Evolutionary conservation across 176 grass and related monocot species (phyloP), one percentile per base, ranked within the genome.

Genomic region (Oryza australiensis): DNA sequence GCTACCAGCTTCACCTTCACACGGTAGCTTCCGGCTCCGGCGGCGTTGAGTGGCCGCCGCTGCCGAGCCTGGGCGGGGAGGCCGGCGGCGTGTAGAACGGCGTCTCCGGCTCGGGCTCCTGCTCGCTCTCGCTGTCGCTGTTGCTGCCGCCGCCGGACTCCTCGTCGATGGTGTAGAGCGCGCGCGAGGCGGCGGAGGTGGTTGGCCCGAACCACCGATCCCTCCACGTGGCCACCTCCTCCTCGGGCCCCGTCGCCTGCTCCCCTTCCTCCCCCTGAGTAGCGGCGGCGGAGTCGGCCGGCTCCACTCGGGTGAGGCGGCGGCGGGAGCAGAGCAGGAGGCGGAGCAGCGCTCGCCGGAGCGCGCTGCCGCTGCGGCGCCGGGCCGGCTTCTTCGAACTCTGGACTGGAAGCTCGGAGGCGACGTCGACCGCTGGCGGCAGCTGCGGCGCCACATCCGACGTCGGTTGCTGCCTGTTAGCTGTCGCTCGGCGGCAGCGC

Each of bases 101-200:
- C 70, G 87, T 88, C 87, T 84, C 87, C 15, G 45, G 28, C 87
- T 84, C 87, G 22, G 34, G 12, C 28, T 77, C 73, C 0, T 26
- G 10, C 15, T 42, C 26, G 4, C 9, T 35, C 38, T 82, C 86
- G 49, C 38, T 35, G 20, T 42, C 26, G 4, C 9, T 35, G 29
- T 82, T 79, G 49, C 38, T 35, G 20, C 62, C 22, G 26, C 18
- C 28, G 12, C 38, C 60, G 76, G 28, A 34, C 37, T 43, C 76
- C 77, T 85, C 77, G 12, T 89, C 77, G 82, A 89, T 89, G 82
- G 82, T 89, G 77, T 89, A 89, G 40, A 89, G 82, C 77, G 64
- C 87, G 24, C 77, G 64, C 13, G 70, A 83, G 16, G 51, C 14
- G 51, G 51, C 5, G 49, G 13, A 3, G 49, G 49, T 8, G 12